Conservation (phyloP, 768 basidiomycete genomes). For the Trichaptum fuscoviolaceum region DNA sequence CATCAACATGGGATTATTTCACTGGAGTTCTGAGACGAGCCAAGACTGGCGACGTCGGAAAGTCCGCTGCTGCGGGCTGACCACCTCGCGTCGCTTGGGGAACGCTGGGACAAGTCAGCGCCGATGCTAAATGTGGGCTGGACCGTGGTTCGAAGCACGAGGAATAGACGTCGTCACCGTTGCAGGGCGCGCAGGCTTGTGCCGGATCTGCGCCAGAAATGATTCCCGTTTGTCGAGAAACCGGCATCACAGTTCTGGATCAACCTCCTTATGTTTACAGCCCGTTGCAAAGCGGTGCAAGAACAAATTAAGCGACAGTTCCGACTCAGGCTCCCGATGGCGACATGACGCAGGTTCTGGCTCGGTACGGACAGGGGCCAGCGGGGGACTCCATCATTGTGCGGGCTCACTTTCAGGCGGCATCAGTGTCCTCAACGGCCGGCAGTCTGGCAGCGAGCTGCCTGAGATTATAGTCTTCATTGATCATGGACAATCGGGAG, state of each 20-base stretch:
- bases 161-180: not conserved
- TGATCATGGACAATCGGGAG: conserved; percentile 1
- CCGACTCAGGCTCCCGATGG: no score
- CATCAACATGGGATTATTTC: no score
- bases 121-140: not conserved
- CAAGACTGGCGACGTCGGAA: no score
- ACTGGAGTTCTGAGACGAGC: no score
- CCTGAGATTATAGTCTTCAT: not conserved
- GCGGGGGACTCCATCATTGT: no score
- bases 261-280: not conserved
- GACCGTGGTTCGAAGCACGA: not conserved
- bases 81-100: not conserved
- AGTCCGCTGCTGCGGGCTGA: no score
- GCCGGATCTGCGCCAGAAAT: conserved; percentile 1
- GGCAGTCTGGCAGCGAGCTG: no score
- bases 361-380: not conserved
- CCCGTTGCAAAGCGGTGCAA: not conserved
- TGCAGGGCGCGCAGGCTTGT: not conserved
- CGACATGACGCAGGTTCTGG: not conserved
- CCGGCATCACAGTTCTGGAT: not conserved
- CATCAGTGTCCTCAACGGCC: no score
- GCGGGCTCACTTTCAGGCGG: no score
- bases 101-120: not conserved
- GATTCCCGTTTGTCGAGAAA: not conserved
- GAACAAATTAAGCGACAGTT: not conserved